phyloP scores from a whole-genome alignment of 345 rosid species.

The Hypericum perforatum region DNA sequence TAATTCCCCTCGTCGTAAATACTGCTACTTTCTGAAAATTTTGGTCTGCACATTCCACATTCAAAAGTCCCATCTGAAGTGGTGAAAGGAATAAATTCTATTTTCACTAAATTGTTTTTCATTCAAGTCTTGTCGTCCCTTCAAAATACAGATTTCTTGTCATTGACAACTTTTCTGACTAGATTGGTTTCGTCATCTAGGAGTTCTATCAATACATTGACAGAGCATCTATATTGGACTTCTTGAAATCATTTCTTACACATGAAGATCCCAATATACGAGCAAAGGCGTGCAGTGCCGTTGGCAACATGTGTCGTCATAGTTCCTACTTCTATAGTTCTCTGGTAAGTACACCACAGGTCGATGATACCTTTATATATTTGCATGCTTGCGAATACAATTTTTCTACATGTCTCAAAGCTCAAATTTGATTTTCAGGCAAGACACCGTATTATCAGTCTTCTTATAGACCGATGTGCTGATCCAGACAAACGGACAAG shows the following conservation, averaged over 20 bases:
- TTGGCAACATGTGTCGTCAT: slow-evolving; percentile 95
- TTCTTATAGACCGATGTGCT: slow-evolving; percentile 85
- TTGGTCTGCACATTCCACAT: too few relatives aligned
- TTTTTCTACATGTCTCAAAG: slow-evolving; percentile 11
- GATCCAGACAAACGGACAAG: slow-evolving; percentile 87
- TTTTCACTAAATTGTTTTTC: too few relatives aligned
- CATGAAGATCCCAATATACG: slow-evolving; percentile 83
- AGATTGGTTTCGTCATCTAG: slow-evolving; percentile 32
- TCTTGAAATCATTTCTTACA: slow-evolving; percentile 51
- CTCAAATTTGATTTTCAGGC: slow-evolving; percentile 36
- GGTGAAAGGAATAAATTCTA: too few relatives aligned
- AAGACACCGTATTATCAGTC: slow-evolving; percentile 48
- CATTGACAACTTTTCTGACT: slow-evolving; percentile 1
- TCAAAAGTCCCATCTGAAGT: too few relatives aligned
- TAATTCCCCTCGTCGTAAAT: too few relatives aligned
- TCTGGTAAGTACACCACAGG: slow-evolving; percentile 41
- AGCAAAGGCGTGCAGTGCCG: slow-evolving; percentile 90
- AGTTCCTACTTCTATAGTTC: slow-evolving; percentile 67
- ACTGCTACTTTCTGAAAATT: too few relatives aligned
- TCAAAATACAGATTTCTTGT: too few relatives aligned
- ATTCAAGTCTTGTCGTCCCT: too few relatives aligned
- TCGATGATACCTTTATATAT: background rate
- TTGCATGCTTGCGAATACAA: background rate
- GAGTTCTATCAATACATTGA: slow-evolving; percentile 77
- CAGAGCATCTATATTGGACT: slow-evolving; percentile 62